Evolutionary conservation across 371 early-diverging fungal genomes (phyloP).

Genomic region (Mortierella sp.): DNA sequence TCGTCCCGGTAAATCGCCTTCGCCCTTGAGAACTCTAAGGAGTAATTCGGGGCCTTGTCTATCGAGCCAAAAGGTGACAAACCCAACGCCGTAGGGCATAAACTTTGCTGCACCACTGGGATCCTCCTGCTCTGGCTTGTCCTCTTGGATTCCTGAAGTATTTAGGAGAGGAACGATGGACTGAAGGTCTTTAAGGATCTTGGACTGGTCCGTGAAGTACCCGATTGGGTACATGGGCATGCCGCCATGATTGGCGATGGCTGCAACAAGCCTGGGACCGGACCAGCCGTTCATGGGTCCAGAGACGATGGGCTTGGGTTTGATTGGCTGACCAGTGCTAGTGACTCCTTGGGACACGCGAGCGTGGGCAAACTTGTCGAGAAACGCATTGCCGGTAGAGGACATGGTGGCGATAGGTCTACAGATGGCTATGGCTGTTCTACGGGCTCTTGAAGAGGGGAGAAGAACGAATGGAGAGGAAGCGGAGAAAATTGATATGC

Average conservation of each 20-base stretch:
- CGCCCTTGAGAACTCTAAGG: slow-evolving; percentile 19
- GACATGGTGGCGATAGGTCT: neutral
- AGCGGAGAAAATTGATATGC: no score
- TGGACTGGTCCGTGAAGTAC: slow-evolving; percentile 31
- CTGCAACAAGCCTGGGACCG: slow-evolving; percentile 33
- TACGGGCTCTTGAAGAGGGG: no score
- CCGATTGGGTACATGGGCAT: slow-evolving; percentile 43
- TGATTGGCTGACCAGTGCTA: no score
- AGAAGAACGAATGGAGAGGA: no score
- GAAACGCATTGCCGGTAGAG: no score
- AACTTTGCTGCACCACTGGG: slow-evolving; percentile 10
- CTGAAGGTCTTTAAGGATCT: slow-evolving; percentile 34
- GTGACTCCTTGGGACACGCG: no score
- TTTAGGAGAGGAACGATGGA: slow-evolving; percentile 15
- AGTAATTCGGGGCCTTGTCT: slow-evolving; percentile 37
- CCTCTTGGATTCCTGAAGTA: neutral
- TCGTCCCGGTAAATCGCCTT: slow-evolving; percentile 13
- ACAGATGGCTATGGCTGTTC: no score
- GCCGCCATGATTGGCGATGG: slow-evolving; percentile 45
- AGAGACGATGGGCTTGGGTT: slow-evolving; percentile 30
- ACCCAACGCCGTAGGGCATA: slow-evolving; percentile 54
- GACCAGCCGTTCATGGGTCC: slow-evolving; percentile 53
- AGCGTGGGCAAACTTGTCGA: no score
- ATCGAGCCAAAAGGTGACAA: slow-evolving; percentile 54
- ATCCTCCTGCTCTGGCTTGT: neutral